A percentile compares a stretch with the other conserved stretches of the same genome.
Evolutionary conservation across 148 eudicot species (phyloP).

Genomic region (Nepenthes mirabilis): DNA sequence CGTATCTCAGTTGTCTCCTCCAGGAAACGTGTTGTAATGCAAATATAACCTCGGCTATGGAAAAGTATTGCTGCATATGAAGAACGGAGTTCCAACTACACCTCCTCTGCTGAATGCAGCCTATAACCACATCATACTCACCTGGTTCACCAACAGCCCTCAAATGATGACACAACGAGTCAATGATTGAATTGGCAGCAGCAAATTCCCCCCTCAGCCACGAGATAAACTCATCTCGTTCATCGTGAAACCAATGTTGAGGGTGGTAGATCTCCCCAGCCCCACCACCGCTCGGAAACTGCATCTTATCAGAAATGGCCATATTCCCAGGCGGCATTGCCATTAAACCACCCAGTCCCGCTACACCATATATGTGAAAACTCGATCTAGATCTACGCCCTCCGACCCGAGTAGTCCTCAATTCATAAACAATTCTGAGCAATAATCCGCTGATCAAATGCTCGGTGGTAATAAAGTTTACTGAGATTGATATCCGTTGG

Average conservation of each 20-base stretch:
- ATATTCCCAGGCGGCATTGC: constrained; percentile 17
- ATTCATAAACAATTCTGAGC: neutral
- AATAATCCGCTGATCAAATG: neutral
- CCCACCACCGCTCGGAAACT: constrained; percentile 8
- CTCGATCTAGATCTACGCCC: neutral
- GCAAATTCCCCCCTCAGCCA: constrained; percentile 14
- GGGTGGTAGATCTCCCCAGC: constrained; percentile 11
- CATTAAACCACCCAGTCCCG: constrained; percentile 2
- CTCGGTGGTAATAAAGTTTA: neutral
- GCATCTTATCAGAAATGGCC: constrained; percentile 12
- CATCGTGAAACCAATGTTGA: constrained; percentile 11
- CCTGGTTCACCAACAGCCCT: constrained; percentile 16
- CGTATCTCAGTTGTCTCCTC: constrained; percentile 24
- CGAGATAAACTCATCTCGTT: constrained; percentile 10
- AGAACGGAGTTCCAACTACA: constrained; percentile 44
- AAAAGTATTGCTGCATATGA: constrained; percentile 51
- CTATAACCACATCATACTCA: constrained; percentile 16
- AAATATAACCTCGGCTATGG: constrained; percentile 30
- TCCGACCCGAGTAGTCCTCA: neutral
- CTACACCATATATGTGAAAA: constrained; percentile 7
- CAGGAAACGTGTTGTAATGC: constrained; percentile 41
- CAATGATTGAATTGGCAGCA: constrained; percentile 13
- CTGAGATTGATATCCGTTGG: too few species aligned
- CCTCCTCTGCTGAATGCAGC: constrained; percentile 43
- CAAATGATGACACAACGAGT: constrained; percentile 11